Base-by-base conservation (phyloP, 2,329 filamentous ascomycete species). In the Aspergillus thermomutatus region DNA sequence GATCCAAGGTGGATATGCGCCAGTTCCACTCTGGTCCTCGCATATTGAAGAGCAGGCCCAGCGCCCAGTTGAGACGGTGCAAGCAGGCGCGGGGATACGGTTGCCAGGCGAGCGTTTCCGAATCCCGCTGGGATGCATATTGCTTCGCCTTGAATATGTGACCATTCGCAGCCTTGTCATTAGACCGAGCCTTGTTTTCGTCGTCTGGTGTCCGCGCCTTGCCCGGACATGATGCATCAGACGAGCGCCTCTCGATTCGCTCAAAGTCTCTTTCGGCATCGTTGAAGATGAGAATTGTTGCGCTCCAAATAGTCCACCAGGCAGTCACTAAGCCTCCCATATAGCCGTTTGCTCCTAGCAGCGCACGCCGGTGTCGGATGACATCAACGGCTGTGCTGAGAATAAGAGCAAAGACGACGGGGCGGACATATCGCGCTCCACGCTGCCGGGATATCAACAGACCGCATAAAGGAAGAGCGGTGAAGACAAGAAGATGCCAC, bases 21-120 rank as follows among this genome's bases (percentile, higher is more conserved):
- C 83, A 85, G 63, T 80, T 83, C 84, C 84, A 87, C 59, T 82
- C 82, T 34, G 82, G 77, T 9, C 84, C 85, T 49, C 84, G 78
- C 64, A 87, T 83, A 64, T 80, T 84, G 66, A 77, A 79, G 58
- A 84, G 77, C 40, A 86, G 68, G 56, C 86, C 84, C 10, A 79
- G 61, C 3, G 81, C 76, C 84, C 84, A 87, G 56, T 85, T 80
- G 19, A 86, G 62, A 17, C 84, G 80, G 60, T 84, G 80, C 23
- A 71, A 64, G 41, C 84, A 77, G 2, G 77, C 69, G 3, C 62
- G 58, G 64, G 83, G 82, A 61, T 82, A 84, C 2, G 76, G 62
- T 60, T 86, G 82, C 83, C 83, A 86, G 60, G 72, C 70, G 28
- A 82, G 77, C 28, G 59, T 56, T 28, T 70, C 60, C 27, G 19